phyloP scores from a whole-genome alignment of 805 yeast genomes.

The Yueomyces sp. region DNA sequence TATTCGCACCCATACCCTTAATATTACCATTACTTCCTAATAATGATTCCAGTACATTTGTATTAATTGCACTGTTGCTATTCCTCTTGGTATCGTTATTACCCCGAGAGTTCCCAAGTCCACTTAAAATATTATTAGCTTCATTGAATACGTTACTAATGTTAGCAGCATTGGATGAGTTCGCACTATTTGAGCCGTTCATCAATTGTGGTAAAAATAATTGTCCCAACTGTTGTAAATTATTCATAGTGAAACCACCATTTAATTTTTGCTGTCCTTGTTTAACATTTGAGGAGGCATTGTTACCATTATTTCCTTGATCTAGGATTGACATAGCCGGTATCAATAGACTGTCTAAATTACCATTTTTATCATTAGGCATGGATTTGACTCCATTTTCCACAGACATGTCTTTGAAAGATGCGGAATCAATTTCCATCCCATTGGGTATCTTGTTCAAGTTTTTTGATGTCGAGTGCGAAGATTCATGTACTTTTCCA shows the following conservation, averaged over 20 bases:
- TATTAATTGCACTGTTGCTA: not conserved
- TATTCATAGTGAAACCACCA: not conserved
- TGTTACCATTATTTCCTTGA: not conserved
- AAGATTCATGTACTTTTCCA: not conserved
- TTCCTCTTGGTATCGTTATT: not conserved
- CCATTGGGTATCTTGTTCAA: no score
- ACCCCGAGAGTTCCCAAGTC: not conserved
- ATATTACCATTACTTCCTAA: not conserved
- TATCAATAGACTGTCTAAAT: no score
- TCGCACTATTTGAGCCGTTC: not conserved
- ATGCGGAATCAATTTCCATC: no score
- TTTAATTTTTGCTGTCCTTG: no score
- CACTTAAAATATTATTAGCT: not conserved
- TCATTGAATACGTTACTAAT: slow-evolving; percentile 20
- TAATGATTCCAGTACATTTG: not conserved
- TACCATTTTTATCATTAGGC: no score
- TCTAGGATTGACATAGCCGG: no score
- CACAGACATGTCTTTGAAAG: no score
- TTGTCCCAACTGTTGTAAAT: not conserved
- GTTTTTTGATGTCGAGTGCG: no score
- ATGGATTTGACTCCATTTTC: no score
- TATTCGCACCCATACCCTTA: not conserved
- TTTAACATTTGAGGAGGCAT: not conserved
- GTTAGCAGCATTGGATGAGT: slow-evolving; percentile 7
- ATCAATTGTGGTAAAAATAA: not conserved